phyloP scores from a whole-genome alignment of 306 rosid genomes.

The Prunus davidiana region DNA sequence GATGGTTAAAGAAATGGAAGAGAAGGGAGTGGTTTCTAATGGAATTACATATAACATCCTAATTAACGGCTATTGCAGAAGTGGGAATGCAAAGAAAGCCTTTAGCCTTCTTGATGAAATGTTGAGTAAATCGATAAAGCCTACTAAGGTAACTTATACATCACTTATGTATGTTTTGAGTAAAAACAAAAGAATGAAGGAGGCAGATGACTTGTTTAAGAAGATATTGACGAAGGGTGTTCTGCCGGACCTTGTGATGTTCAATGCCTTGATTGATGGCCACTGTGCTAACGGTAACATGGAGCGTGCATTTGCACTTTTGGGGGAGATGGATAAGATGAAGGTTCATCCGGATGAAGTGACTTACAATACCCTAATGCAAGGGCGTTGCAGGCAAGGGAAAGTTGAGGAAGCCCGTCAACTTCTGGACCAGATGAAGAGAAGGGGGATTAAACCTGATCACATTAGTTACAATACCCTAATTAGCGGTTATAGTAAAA shows the following conservation, averaged over 20 bases:
- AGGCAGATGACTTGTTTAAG: conserved; percentile 67
- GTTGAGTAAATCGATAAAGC: conserved; percentile 48
- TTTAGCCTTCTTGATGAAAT: conserved; percentile 59
- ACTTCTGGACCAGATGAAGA: conserved; percentile 77
- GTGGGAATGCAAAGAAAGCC: conserved; percentile 66
- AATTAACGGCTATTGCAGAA: conserved; percentile 75
- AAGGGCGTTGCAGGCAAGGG: conserved; percentile 73
- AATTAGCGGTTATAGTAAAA: conserved; percentile 77
- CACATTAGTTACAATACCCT: conserved; percentile 80
- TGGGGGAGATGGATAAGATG: conserved; percentile 69
- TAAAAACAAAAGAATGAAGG: conserved; percentile 59
- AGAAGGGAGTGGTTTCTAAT: conserved; percentile 60
- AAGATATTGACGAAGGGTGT: conserved; percentile 49
- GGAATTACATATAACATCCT: conserved; percentile 69
- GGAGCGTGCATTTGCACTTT: conserved; percentile 52
- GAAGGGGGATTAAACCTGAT: conserved; percentile 78
- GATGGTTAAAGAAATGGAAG: conserved; percentile 57
- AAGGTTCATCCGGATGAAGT: conserved; percentile 70
- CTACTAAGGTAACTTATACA: conserved; percentile 68
- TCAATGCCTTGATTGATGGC: conserved; percentile 82
- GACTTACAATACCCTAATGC: conserved; percentile 87
- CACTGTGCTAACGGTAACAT: conserved; percentile 61
- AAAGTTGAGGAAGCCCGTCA: conserved; percentile 83
- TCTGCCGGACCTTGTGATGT: conserved; percentile 63
- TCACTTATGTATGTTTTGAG: conserved; percentile 67